Percentiles rank a stretch among this genome's conserved stretches.
These are phyloP conservation scores for Clitoria ternatea DNA, from an alignment of 306 rosid species.

Conservation along the genomic window DNA sequence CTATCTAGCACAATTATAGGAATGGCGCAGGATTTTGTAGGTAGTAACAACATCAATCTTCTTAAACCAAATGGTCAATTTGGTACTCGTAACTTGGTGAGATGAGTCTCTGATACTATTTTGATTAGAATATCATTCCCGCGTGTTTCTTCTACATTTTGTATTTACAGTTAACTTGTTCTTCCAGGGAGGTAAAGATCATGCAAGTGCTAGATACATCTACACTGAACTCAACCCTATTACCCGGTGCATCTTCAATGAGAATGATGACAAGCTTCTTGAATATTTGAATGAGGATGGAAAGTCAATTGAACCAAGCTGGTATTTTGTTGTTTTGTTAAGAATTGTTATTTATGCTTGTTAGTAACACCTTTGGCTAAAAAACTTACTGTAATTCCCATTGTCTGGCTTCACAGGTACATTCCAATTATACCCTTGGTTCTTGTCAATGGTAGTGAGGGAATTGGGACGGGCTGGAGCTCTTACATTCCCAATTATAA, in stretches of 20 bases:
- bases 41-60: slow-evolving; percentile 87
- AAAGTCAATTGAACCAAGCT: slow-evolving; percentile 71
- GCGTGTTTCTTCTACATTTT: background rate
- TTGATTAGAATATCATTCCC: background rate
- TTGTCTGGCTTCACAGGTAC: slow-evolving; percentile 46
- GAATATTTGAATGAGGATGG: slow-evolving; percentile 93
- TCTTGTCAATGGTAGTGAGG: slow-evolving; percentile 96
- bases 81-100: slow-evolving; percentile 85
- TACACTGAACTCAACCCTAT: slow-evolving; percentile 54
- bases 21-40: slow-evolving; percentile 95
- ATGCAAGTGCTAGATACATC: slow-evolving; percentile 85
- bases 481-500: slow-evolving; percentile 87
- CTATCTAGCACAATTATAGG: slow-evolving; percentile 79
- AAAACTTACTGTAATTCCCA: background rate
- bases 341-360: too few species aligned
- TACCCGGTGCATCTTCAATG: slow-evolving; percentile 73
- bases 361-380: background rate
- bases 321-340: slow-evolving; percentile 63
- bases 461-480: slow-evolving; percentile 95
- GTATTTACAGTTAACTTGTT: background rate
- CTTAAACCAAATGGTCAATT: slow-evolving; percentile 92
- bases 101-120: background rate
- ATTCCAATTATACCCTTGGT: slow-evolving; percentile 81
- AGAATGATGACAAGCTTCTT: slow-evolving; percentile 82
- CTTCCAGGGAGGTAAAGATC: slow-evolving; percentile 89